Conservation (phyloP, 768 basidiomycete genomes). For the Lentinula sp. region DNA sequence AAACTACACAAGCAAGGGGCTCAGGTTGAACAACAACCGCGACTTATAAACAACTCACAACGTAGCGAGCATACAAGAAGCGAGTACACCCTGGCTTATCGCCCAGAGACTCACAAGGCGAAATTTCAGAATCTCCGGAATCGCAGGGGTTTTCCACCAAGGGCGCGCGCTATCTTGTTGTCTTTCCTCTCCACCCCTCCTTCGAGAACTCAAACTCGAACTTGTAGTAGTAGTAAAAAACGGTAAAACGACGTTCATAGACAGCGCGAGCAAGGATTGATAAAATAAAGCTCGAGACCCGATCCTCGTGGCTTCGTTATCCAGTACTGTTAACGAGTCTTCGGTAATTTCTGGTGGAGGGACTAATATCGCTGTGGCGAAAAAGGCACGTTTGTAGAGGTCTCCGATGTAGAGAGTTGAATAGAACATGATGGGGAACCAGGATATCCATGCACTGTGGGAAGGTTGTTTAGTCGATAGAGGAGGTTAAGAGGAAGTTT, state of each 20-base stretch:
- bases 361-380: constrained; percentile 10
- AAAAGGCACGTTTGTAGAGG: constrained; percentile 56
- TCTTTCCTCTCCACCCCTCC: neutral
- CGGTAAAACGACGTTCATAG: constrained; percentile 66
- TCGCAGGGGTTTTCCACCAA: constrained; percentile 17
- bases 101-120: constrained; percentile 76
- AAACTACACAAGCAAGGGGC: constrained; percentile 38
- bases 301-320: constrained; percentile 71
- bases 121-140: constrained; percentile 45
- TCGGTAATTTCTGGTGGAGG: constrained; percentile 1
- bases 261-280: constrained; percentile 63
- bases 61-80: constrained; percentile 72
- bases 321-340: constrained; percentile 19
- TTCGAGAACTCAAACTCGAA: neutral
- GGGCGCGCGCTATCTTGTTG: neutral
- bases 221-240: constrained; percentile 44
- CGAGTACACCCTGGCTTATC: constrained; percentile 66
- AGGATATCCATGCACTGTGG: constrained; percentile 72
- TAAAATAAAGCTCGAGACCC: constrained; percentile 83
- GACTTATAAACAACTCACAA: constrained; percentile 47
- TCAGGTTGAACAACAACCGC: neutral
- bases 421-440: constrained; percentile 93
- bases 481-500: neutral
- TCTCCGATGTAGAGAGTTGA: constrained; percentile 85
- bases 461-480: neutral